Conservation (phyloP, 106 monocot genomes). For the Acorus calamus region DNA sequence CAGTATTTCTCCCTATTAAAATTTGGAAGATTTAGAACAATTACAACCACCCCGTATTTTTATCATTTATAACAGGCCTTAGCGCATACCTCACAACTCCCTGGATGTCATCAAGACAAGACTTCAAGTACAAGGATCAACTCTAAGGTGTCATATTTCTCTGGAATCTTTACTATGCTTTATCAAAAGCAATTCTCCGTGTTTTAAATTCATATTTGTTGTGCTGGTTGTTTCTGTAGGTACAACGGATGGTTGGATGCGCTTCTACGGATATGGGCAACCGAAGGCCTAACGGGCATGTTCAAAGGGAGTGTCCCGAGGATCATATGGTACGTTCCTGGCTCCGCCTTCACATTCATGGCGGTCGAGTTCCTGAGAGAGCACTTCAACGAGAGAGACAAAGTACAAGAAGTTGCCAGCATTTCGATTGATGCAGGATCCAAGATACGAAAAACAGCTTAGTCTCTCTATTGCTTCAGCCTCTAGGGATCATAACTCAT, state of each 20-base stretch:
- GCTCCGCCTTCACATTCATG: constrained; percentile 94
- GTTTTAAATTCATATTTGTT: not conserved
- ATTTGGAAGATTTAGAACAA: not conserved
- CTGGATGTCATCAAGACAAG: constrained; percentile 96
- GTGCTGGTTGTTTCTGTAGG: constrained; percentile 18
- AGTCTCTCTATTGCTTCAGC: not conserved
- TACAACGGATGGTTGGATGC: constrained; percentile 84
- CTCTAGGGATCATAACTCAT: no score
- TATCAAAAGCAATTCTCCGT: not conserved
- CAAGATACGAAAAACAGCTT: constrained; percentile 31
- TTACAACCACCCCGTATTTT: not conserved
- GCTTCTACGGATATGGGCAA: constrained; percentile 51
- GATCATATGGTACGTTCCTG: constrained; percentile 92
- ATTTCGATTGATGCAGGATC: constrained; percentile 53
- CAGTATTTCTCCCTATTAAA: not conserved
- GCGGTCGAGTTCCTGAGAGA: constrained; percentile 94
- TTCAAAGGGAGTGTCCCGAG: constrained; percentile 91
- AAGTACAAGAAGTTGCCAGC: constrained; percentile 32
- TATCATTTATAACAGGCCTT: constrained; percentile 34
- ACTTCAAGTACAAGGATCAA: constrained; percentile 92
- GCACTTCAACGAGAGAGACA: constrained; percentile 43
- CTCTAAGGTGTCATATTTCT: constrained; percentile 39
- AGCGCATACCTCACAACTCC: constrained; percentile 92
- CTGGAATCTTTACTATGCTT: no score
- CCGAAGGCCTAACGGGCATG: constrained; percentile 70